Conservation (phyloP, 1,139 yeast species). For the Kodamaea anthophila region DNA sequence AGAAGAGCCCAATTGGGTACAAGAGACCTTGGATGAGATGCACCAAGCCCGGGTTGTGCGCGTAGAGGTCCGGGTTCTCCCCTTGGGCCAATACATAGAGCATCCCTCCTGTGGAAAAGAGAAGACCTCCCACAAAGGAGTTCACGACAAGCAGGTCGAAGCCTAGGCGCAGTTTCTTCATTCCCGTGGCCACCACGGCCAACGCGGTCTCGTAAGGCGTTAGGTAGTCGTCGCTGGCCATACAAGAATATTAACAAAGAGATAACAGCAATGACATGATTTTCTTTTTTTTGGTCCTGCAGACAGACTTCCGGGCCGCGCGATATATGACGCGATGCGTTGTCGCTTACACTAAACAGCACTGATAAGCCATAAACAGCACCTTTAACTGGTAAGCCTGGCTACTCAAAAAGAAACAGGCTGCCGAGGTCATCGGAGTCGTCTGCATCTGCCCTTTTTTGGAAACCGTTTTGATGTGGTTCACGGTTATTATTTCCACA, state of each 20-base stretch:
- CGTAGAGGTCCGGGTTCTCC: constrained; percentile 36
- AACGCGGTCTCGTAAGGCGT: constrained; percentile 76
- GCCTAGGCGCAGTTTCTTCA: constrained; percentile 69
- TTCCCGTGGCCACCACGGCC: constrained; percentile 76
- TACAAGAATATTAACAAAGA: too few relatives aligned
- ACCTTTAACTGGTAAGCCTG: too few relatives aligned
- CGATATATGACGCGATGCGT: too few relatives aligned
- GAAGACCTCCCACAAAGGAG: constrained; percentile 62
- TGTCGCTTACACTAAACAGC: too few relatives aligned
- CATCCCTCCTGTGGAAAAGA: constrained; percentile 73
- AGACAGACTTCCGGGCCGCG: too few relatives aligned
- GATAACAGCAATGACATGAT: too few relatives aligned
- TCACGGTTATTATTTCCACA: neutral
- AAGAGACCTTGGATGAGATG: constrained; percentile 49
- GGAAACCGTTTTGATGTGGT: too few relatives aligned
- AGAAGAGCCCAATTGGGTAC: constrained; percentile 66
- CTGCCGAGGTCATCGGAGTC: constrained; percentile 1
- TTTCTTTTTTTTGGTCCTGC: too few relatives aligned
- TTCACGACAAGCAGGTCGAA: constrained; percentile 52
- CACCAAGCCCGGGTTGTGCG: constrained; percentile 48
- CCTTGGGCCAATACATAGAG: constrained; percentile 52
- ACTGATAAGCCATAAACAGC: too few relatives aligned
- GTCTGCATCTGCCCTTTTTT: too few relatives aligned
- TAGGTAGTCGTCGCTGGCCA: constrained; percentile 31
- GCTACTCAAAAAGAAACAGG: constrained; percentile 1